Base-by-base conservation (phyloP, 2,329 filamentous ascomycete species). In the Paradendryphiella salina region DNA sequence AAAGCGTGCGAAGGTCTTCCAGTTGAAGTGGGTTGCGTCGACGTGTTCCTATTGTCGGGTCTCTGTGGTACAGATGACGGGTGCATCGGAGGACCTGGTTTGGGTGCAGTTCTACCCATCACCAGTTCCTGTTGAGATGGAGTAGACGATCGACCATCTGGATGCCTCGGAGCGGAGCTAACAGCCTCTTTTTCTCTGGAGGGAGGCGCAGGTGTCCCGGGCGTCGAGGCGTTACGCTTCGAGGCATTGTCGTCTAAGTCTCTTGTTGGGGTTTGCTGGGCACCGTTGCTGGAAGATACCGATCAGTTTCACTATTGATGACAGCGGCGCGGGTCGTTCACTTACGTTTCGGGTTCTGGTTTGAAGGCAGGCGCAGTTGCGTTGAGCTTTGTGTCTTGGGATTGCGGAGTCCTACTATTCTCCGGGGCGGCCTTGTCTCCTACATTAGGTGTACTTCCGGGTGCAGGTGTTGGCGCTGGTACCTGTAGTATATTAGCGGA, bases 291-390 rank as follows among this genome's bases (percentile, higher is more conserved):
- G 46, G 40, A 40, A 37, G 9, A 15, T 14, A 69, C n/a, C 52
- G 51, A 45, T 60, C 51, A 60, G 55, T 33, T 26, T 35, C 43
- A 37, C 29, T 26, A n/a, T 44, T 33, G 46, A 37, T 3, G 33
- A 28, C 20, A 28, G 39, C 39, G 32, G 44, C 26, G 26, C 9
- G n/a, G 21, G 13, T 28, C 17, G 23, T 44, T n/a, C 7, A 65
- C 65, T 65, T 64, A 71, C 65, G 61, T 56, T 23, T 66, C 57
- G 13, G 59, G 46, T 33, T 41, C 74, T 4, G 86, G 84, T 63
- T 83, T 86, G 70, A 89, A 90, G 28, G 88, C 82, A 9, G 79
- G 68, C 8, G 86, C 87, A 13, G 77, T 81, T 13, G 86, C 78
- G 57, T 72, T 76, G 28, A 82, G 69, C 44, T 78, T 72, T 6